Conservation (phyloP, 2,329 filamentous ascomycete species). For the Macroventuria anomochaeta region DNA sequence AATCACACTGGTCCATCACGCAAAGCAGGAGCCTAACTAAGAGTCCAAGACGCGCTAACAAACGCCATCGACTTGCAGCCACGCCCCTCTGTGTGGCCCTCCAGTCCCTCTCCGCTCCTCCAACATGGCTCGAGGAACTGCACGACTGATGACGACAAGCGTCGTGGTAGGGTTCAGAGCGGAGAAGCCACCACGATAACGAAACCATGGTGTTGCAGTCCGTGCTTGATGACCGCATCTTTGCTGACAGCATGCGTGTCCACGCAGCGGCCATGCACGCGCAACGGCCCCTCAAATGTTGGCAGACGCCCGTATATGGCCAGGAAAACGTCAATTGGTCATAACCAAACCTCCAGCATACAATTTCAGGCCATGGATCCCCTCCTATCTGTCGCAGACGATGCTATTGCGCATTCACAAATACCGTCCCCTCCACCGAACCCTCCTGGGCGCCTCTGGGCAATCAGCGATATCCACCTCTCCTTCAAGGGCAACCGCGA, state of each 20-base stretch:
- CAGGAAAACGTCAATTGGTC: neutral
- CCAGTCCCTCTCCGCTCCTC: too few species aligned
- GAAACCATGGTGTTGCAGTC: conserved; percentile 17
- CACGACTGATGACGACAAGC: neutral
- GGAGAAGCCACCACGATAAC: neutral
- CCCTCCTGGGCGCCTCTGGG: conserved; percentile 48
- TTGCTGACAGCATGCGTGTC: conserved; percentile 8
- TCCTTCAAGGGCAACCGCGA: conserved; percentile 56
- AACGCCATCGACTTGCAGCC: neutral
- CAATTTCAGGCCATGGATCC: conserved; percentile 24
- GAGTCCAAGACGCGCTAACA: neutral
- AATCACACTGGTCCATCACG: too few species aligned
- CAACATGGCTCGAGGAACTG: neutral
- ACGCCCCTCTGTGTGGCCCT: neutral
- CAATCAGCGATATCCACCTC: conserved; percentile 56
- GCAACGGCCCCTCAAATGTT: neutral
- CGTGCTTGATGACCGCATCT: conserved; percentile 19
- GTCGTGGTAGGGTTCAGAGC: neutral
- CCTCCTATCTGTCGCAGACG: conserved; percentile 29
- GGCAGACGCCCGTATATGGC: neutral
- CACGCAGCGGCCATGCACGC: neutral
- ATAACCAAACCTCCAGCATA: neutral
- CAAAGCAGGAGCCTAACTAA: too few species aligned
- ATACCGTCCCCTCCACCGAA: conserved; percentile 10
- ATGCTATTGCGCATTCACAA: conserved; percentile 5